Evolutionary conservation across 495 filamentous ascomycete species (phyloP).

Genomic region (Talaromyces ruber): DNA sequence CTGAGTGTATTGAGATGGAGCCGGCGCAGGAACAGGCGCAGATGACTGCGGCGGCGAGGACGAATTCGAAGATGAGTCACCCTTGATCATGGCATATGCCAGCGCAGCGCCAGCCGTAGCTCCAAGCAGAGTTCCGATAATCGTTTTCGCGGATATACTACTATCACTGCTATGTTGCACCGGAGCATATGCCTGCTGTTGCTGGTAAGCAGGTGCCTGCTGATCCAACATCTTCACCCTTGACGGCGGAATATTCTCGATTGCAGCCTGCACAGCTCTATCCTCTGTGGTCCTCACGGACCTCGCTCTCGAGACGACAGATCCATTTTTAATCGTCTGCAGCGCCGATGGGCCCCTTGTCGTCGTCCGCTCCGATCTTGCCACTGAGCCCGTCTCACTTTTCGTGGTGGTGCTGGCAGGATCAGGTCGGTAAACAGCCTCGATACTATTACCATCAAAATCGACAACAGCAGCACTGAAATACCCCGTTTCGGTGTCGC

Average conservation of each 20-base stretch:
- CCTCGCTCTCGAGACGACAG: constrained; percentile 28
- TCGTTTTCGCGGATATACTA: constrained; percentile 38
- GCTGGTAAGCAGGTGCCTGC: background rate
- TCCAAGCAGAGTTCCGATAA: constrained; percentile 69
- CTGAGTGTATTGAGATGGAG: constrained; percentile 18
- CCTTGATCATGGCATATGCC: constrained; percentile 61
- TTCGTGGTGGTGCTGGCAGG: constrained; percentile 15
- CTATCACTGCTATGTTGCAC: constrained; percentile 28
- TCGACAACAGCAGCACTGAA: constrained; percentile 56
- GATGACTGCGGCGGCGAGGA: constrained; percentile 12
- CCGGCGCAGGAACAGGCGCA: constrained; percentile 8
- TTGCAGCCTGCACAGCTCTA: constrained; percentile 17
- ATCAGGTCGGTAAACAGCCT: constrained; percentile 45
- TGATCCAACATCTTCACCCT: constrained; percentile 1
- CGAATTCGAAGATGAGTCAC: constrained; percentile 41
- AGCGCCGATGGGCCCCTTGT: constrained; percentile 12
- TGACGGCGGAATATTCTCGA: constrained; percentile 14
- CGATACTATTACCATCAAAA: constrained; percentile 53
- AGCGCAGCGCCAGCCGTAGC: constrained; percentile 68
- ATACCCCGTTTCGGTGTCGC: constrained; percentile 41
- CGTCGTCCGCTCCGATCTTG: background rate
- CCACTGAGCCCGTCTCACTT: background rate
- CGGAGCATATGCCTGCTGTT: constrained; percentile 12
- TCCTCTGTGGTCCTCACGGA: constrained; percentile 18
- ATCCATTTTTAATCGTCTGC: constrained; percentile 27